Evolutionary conservation across 345 rosid genomes (phyloP).

Genomic region (Pelargonium nanum): DNA sequence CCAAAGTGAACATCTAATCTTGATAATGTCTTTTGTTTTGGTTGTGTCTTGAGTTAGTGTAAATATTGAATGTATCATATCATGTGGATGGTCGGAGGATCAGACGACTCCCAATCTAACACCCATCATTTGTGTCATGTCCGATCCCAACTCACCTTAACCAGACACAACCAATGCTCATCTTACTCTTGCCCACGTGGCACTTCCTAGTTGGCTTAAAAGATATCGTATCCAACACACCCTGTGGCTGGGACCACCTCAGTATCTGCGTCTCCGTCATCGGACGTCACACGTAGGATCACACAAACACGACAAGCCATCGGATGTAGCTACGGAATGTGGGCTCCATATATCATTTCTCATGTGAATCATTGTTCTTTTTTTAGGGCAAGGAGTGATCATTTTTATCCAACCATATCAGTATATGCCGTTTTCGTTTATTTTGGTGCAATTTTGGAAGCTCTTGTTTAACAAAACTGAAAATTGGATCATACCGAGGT

Average conservation of each 20-base stretch:
- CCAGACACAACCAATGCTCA: neutral
- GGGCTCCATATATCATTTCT: neutral
- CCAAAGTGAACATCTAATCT: neutral
- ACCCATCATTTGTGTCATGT: slow-evolving; percentile 1
- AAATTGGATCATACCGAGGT: no score
- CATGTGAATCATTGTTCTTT: neutral
- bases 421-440: no score
- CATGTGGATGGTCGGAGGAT: neutral
- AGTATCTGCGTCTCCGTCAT: slow-evolving; percentile 8
- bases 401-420: no score
- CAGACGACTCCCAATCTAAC: neutral
- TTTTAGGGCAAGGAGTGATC: no score
- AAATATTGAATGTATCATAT: neutral
- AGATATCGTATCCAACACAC: neutral
- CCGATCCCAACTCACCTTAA: slow-evolving; percentile 1
- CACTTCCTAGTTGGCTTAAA: neutral
- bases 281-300: neutral
- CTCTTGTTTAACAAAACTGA: no score
- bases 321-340: no score
- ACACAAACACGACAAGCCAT: slow-evolving; percentile 3
- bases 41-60: neutral
- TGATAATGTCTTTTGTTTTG: neutral
- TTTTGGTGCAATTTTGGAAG: no score
- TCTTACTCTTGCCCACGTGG: neutral
- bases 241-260: slow-evolving; percentile 9